Conservation (phyloP, 192 early-diverging fungal genomes). For the Geranomyces variabilis region DNA sequence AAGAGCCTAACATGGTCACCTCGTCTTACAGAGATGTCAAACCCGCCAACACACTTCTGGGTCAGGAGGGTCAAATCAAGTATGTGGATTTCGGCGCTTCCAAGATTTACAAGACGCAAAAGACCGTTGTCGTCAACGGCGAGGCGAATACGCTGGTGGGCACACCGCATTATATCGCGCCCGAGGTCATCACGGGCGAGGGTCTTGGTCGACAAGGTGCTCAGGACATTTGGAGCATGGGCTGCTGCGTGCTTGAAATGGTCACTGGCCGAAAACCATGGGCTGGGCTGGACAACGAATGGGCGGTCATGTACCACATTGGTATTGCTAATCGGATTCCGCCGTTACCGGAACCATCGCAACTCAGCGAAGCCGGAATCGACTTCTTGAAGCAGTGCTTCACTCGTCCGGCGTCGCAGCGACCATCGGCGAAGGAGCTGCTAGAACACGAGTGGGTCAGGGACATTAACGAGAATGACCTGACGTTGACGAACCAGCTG, state of each 20-base stretch:
- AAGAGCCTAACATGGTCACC: no score
- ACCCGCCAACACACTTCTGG: constrained; percentile 69
- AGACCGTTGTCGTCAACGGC: constrained; percentile 38
- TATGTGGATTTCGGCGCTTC: constrained; percentile 91
- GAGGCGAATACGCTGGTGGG: constrained; percentile 43
- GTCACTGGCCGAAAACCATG: constrained; percentile 84
- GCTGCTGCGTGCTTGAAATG: constrained; percentile 91
- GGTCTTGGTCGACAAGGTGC: constrained; percentile 74
- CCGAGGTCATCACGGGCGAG: constrained; percentile 81
- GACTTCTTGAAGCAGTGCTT: constrained; percentile 82
- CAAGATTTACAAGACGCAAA: constrained; percentile 68
- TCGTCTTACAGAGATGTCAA: constrained; percentile 37
- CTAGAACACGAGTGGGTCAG: constrained; percentile 70
- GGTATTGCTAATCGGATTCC: constrained; percentile 72
- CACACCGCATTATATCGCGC: constrained; percentile 48
- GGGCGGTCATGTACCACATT: constrained; percentile 91
- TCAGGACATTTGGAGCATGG: constrained; percentile 92
- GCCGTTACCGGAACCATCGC: constrained; percentile 71
- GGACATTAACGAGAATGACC: constrained; percentile 36
- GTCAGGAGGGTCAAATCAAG: constrained; percentile 77
- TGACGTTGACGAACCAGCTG: background rate
- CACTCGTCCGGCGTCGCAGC: constrained; percentile 65
- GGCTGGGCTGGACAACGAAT: constrained; percentile 89
- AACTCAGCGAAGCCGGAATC: constrained; percentile 69
- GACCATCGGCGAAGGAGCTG: constrained; percentile 76